These are phyloP conservation scores for Amanita thiersii DNA, from an alignment of 768 basidiomycete genomes.

Conservation along the genomic window DNA sequence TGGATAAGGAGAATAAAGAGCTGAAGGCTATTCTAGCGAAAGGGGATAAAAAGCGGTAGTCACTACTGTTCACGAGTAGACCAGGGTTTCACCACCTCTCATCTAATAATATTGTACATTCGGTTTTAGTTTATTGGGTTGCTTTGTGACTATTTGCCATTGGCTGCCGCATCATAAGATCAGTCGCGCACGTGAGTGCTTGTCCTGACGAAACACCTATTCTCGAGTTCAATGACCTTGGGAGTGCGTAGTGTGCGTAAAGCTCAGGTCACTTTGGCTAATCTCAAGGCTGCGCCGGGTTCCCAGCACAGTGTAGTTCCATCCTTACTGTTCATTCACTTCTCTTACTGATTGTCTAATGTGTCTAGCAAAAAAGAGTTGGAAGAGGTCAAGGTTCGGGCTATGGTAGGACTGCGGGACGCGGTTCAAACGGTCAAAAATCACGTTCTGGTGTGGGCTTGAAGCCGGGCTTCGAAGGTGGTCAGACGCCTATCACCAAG, in stretches of 20 bases:
- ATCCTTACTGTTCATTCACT: neutral
- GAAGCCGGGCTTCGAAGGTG: constrained; percentile 86
- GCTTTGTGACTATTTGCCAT: too few relatives aligned
- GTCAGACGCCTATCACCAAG: constrained; percentile 90
- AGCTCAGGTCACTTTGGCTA: constrained; percentile 53
- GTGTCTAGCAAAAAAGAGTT: constrained; percentile 78
- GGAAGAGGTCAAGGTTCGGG: constrained; percentile 92
- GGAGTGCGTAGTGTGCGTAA: too few relatives aligned
- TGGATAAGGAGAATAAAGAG: constrained; percentile 66
- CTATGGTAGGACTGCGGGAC: constrained; percentile 85
- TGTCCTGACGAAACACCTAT: too few relatives aligned
- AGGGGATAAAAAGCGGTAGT: constrained; percentile 15
- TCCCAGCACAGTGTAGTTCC: constrained; percentile 56
- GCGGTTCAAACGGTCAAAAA: constrained; percentile 95
- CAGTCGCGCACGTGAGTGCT: too few relatives aligned
- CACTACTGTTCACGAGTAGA: neutral
- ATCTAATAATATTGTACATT: constrained; percentile 1
- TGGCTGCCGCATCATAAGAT: too few relatives aligned
- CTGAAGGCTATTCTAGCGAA: constrained; percentile 52
- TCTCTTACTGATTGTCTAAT: constrained; percentile 8
- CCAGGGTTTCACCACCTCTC: too few relatives aligned
- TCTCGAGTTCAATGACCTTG: too few relatives aligned
- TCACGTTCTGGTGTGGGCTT: constrained; percentile 86
- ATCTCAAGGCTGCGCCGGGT: constrained; percentile 60
- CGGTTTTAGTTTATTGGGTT: neutral